Evolutionary conservation across 164 flowering plant species (phyloP).

Genomic region (Houttuynia cordata): DNA sequence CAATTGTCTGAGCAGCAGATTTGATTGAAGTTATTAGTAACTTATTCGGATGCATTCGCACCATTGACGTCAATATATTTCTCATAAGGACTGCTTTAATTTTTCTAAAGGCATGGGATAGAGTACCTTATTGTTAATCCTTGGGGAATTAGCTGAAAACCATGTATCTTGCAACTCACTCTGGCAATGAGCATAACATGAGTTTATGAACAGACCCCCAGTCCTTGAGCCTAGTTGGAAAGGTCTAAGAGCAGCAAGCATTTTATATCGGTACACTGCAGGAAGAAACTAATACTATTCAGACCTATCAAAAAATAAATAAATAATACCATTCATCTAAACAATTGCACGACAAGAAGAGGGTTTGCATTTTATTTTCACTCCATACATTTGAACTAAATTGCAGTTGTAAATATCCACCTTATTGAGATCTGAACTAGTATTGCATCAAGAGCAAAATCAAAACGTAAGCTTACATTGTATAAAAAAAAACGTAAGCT

Average conservation of each 20-base stretch:
- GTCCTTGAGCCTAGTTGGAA: constrained; percentile 28
- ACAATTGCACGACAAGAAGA: neutral
- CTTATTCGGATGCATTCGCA: neutral
- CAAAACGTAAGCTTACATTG: neutral
- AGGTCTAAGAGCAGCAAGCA: constrained; percentile 45
- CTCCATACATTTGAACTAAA: neutral
- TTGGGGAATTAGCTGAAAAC: constrained; percentile 68
- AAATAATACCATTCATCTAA: too few species aligned
- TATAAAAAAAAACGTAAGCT: neutral
- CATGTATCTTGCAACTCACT: constrained; percentile 86
- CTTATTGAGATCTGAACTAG: neutral
- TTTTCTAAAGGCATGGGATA: neutral
- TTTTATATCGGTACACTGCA: constrained; percentile 57
- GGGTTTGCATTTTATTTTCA: neutral
- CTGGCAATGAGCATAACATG: constrained; percentile 96
- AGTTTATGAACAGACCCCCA: constrained; percentile 77
- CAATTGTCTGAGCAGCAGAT: constrained; percentile 46
- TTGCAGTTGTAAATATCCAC: neutral
- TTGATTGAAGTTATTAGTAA: neutral
- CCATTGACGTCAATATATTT: neutral
- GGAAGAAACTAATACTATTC: too few species aligned
- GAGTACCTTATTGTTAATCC: constrained; percentile 59
- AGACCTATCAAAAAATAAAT: too few species aligned
- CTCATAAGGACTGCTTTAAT: neutral
- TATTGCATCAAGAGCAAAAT: neutral